These are phyloP conservation scores for Pseudogymnoascus sp. DNA, from an alignment of 2,329 filamentous ascomycete species.

Conservation along the genomic window DNA sequence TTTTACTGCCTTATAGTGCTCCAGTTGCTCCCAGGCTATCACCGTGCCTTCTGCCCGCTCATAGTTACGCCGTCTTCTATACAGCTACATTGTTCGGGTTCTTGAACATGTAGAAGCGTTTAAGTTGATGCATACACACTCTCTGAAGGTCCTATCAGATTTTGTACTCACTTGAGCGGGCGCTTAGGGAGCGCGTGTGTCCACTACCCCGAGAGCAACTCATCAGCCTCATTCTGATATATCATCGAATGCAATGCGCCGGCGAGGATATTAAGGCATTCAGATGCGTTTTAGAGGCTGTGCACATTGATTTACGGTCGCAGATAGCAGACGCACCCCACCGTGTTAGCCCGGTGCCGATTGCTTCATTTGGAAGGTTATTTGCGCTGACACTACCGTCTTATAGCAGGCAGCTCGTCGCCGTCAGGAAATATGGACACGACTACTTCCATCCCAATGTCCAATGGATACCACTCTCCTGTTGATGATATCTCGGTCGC, in stretches of 20 bases:
- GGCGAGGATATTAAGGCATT: constrained; percentile 2
- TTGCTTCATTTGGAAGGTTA: not conserved
- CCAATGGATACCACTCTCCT: constrained; percentile 60
- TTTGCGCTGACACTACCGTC: constrained; percentile 36
- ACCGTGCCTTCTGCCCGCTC: constrained; percentile 21
- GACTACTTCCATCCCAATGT: constrained; percentile 54
- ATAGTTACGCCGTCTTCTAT: constrained; percentile 1
- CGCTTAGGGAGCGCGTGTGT: not conserved
- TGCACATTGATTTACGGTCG: not conserved
- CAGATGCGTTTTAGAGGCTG: not conserved
- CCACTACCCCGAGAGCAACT: not conserved
- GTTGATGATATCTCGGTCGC: constrained; percentile 36
- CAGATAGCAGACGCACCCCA: constrained; percentile 1
- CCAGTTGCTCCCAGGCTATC: constrained; percentile 18
- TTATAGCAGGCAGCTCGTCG: constrained; percentile 54
- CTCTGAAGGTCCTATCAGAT: not conserved
- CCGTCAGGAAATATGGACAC: constrained; percentile 55
- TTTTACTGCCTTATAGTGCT: constrained; percentile 11
- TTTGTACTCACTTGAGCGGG: constrained; percentile 1
- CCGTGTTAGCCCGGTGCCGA: constrained; percentile 1
- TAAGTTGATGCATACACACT: not conserved
- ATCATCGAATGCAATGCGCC: constrained; percentile 9
- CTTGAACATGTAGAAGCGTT: not conserved
- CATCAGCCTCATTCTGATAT: constrained; percentile 9
- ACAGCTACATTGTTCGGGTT: not conserved